Conservation (phyloP, 2,329 filamentous ascomycete species). For the Davidsoniella eucalypti region DNA sequence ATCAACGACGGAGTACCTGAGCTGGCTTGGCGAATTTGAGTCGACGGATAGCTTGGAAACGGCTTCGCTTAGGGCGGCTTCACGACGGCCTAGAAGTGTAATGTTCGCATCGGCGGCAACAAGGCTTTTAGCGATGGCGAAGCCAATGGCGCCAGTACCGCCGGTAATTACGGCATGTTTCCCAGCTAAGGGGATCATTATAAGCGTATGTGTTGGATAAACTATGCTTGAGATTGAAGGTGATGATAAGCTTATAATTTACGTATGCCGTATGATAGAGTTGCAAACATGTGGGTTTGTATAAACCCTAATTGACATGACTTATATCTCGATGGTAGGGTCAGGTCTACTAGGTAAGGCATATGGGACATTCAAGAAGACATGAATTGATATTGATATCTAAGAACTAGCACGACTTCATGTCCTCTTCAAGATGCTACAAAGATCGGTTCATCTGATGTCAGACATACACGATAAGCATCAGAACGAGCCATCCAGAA, state of each 20-base stretch:
- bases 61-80: conserved; percentile 27
- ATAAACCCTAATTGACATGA: background rate
- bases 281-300: background rate
- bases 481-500: too few species aligned
- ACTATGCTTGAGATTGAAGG: background rate
- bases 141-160: conserved; percentile 53
- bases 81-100: conserved; percentile 44
- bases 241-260: background rate
- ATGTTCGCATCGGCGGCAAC: conserved; percentile 42
- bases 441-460: too few species aligned
- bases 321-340: background rate
- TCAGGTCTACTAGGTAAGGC: too few species aligned
- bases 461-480: too few species aligned
- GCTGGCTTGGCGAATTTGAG: conserved; percentile 3
- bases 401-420: too few species aligned
- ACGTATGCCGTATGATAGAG: background rate
- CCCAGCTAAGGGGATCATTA: conserved; percentile 21
- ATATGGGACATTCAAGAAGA: too few species aligned
- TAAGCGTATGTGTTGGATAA: background rate
- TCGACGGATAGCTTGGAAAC: conserved; percentile 19
- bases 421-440: too few species aligned
- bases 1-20: background rate
- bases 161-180: conserved; percentile 49
- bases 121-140: conserved; percentile 50
- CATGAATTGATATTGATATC: too few species aligned